Evolutionary conservation across 495 filamentous ascomycete species (phyloP), one percentile per base, ranked within the genome.

Genomic region (Podospora conica): DNA sequence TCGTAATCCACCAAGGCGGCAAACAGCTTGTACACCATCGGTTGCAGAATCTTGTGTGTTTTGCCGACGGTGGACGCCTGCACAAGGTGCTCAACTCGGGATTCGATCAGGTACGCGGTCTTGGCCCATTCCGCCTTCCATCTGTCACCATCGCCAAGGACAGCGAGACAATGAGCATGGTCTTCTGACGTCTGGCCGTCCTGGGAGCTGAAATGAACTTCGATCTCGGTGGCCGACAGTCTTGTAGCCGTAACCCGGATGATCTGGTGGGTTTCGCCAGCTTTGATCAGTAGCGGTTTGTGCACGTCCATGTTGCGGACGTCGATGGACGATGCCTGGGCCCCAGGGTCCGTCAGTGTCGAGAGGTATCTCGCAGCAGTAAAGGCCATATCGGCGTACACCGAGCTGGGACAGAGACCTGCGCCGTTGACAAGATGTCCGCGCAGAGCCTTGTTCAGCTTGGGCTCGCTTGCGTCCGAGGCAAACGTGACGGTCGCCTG

Each of bases 341-440:
- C 74, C 40, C 66, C 73, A 2, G 76, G 75, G 56, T 80, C 76
- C 58, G 78, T 74, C 31, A 76, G 76, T n/a, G 79, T 76, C 9
- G 83, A 76, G 23, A 85, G 67, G 67, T 88, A 88, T 9, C 86
- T 77, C 12, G 78, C 85, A 22, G 90, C 72, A 2, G 88, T 89
- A 27, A 87, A 77, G 2, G 87, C 87, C 76, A 90, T 88, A 70
- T 90, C 88, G 31, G 85, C 86, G 63, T 86, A 90, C 5, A 89
- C 73, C 4, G 86, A 85, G 57, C 69, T 70, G 2, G 78, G 75
- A 55, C 77, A 79, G 28, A 80, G 67, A 0, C 60, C 60, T 22
- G 69, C 31, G 10, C 84, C 84, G 66, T 90, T 87, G 58, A 91
- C 85, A 24, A 82, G 78, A 71, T 91, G 88, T 10, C 87, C 86